Evolutionary conservation across 129 eudicot species (phyloP), one percentile per base, ranked within the genome.

Genomic region (Flaveria ramosissima): DNA sequence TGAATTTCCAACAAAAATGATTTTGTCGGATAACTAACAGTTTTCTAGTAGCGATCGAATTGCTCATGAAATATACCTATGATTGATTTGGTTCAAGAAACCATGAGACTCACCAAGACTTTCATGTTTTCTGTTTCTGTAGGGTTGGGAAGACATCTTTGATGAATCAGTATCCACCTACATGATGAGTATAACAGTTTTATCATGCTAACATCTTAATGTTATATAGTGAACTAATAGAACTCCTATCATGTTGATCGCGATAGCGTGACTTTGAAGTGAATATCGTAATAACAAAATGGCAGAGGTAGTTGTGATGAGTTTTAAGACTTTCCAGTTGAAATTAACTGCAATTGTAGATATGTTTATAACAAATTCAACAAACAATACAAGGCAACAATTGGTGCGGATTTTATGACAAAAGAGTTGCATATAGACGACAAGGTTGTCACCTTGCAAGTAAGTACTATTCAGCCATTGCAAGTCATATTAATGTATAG

Each of bases 351-450:
- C 6, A 6, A 64, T 2, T 23, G 17, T 46, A 92, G 97, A 89
- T 92, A 92, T 72, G 97, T 88, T 57, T 80, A 86, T 71, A 79
- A 83, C 20, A 85, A 79, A 71, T 92, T 82, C 68, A 86, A 74
- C 68, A 82, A 84, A 62, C 91, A 89, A 64, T 92, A 89, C 73
- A 92, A 88, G 84, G 84, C 97, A 47, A 92, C 97, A 3, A 89
- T 92, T n/a, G 97, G 97, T 17, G 97, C 97, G 26, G 97, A 92
- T 83, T 92, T 92, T 78, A 87, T 92, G 74, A 92, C 97, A 0
- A 92, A 83, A 47, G 97, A 92, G 76, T 68, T 92, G 47, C 88
- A 83, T 56, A 84, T 92, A 63, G 96, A 92, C 48, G 97, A 88
- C 74, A 84, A 85, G 78, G 75, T 81, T 6, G 87, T 92, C 51